Evolutionary conservation across 495 filamentous ascomycete species (phyloP), one percentile per base, ranked within the genome.

Genomic region (Letharia lupina): DNA sequence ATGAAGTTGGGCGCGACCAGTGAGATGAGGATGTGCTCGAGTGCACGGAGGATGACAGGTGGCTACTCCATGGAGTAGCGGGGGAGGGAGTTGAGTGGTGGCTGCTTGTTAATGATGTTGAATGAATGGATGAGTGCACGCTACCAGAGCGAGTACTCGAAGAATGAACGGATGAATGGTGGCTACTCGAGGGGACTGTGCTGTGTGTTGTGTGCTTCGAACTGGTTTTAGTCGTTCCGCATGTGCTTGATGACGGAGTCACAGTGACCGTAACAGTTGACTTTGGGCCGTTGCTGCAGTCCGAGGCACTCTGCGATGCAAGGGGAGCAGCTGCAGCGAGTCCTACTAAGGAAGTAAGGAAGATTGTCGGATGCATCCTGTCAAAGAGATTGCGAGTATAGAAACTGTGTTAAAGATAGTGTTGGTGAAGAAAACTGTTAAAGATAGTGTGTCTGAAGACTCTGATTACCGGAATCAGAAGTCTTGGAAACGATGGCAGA

Each of bases 401-500:
- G 3, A 56, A 33, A 54, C 6, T 4, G 23, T 54, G 50, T 54
- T 31, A 54, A 56, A 8, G 23, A 28, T 28, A 28, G 23, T 28
- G 23, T 28, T 28, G 23, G 23, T 28, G 23, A 28, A 28, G 23
- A 28, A 28, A 28, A 28, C 23, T 1, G 52, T 56, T 33, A 56
- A 57, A 3, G 54, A 57, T 37, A 57, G 54, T 57, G 33, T 18
- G 54, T 20, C 31, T n/a, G 33, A 20, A 28, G 54, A 37, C 33
- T 57, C 54, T 57, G 54, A 57, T 57, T 57, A 37, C 54, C 54
- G 10, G 54, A 57, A 57, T 57, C 54, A 57, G 54, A 37, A 35
- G 33, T 37, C 54, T 9, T 9, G 54, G n/a, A 16, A 57, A 57
- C 20, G 54, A 57, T 3, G 39, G 54, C 54, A 57, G 54, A 57